A percentile compares a stretch with the other conserved stretches of the same genome.
Evolutionary conservation across 106 monocot genomes (phyloP).

Genomic region (Cymbidium sinense): DNA sequence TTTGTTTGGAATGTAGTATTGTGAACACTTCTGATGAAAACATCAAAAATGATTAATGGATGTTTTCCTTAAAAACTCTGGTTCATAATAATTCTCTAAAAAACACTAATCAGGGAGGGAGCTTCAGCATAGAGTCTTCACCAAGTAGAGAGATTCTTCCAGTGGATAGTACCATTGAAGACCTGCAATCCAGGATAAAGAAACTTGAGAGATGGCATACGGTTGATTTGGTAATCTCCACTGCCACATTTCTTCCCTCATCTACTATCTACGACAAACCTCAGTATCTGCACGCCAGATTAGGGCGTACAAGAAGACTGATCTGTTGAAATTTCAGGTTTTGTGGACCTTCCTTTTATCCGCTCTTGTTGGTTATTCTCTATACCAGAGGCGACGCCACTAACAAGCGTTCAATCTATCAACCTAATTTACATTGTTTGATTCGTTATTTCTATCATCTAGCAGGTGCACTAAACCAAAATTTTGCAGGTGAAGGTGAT

Average conservation of each 20-base stretch:
- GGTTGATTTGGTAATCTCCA: slow-evolving; percentile 62
- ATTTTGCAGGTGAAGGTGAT: not conserved
- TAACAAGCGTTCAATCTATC: not conserved
- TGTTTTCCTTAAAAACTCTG: not conserved
- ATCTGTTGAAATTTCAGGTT: slow-evolving; percentile 32
- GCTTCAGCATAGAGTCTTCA: slow-evolving; percentile 29
- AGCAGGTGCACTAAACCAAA: not conserved
- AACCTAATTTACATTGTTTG: not conserved
- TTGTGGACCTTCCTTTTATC: slow-evolving; percentile 90
- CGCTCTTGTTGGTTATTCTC: slow-evolving; percentile 76
- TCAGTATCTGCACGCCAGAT: not conserved
- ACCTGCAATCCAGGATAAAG: slow-evolving; percentile 65
- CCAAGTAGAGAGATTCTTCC: slow-evolving; percentile 26
- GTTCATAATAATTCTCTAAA: not conserved
- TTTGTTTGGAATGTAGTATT: not conserved
- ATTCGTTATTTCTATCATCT: not conserved
- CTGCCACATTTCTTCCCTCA: not conserved
- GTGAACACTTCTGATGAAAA: not conserved
- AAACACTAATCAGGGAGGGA: slow-evolving; percentile 50
- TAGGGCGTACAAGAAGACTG: not conserved
- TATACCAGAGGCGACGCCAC: slow-evolving; percentile 49
- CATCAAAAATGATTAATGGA: not conserved
- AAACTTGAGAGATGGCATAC: slow-evolving; percentile 86
- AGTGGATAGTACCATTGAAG: slow-evolving; percentile 45
- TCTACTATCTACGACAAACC: not conserved